phyloP scores from a whole-genome alignment of 2,329 filamentous ascomycete genomes.

The Trichophyton equinum region DNA sequence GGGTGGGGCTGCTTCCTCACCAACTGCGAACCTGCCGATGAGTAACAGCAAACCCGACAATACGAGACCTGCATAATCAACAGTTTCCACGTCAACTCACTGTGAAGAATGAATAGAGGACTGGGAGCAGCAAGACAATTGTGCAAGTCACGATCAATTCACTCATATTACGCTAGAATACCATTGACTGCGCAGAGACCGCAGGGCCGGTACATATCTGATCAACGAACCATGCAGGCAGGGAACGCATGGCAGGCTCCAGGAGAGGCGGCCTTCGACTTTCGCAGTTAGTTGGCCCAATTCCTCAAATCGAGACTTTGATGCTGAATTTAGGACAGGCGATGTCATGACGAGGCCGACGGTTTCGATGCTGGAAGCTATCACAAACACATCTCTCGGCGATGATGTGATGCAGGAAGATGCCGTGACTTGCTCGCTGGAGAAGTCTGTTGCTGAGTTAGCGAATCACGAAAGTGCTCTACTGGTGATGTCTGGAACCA shows the following conservation, averaged over 20 bases:
- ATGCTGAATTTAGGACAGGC: slow-evolving; percentile 27
- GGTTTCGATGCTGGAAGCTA: slow-evolving; percentile 66
- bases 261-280: slow-evolving; percentile 11
- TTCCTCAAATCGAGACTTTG: background rate
- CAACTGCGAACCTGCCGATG: background rate
- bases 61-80: background rate
- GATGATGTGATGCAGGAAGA: slow-evolving; percentile 82
- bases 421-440: slow-evolving; percentile 61
- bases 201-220: background rate
- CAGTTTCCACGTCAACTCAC: background rate
- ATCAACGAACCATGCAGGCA: background rate
- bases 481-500: slow-evolving; percentile 78
- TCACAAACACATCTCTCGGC: slow-evolving; percentile 58
- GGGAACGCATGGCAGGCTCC: slow-evolving; percentile 8
- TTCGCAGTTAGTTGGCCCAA: slow-evolving; percentile 10
- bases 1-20: background rate
- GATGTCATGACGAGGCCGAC: slow-evolving; percentile 68
- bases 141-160: background rate
- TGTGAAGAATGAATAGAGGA: background rate
- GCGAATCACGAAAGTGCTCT: slow-evolving; percentile 64
- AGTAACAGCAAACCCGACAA: background rate
- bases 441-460: slow-evolving; percentile 59
- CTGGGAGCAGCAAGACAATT: background rate
- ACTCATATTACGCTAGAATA: background rate
- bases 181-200: too few species aligned